Percentiles rank a stretch among this genome's conserved stretches.
Conservation (phyloP, 345 rosid genomes). For the Conringia planisiliqua region DNA sequence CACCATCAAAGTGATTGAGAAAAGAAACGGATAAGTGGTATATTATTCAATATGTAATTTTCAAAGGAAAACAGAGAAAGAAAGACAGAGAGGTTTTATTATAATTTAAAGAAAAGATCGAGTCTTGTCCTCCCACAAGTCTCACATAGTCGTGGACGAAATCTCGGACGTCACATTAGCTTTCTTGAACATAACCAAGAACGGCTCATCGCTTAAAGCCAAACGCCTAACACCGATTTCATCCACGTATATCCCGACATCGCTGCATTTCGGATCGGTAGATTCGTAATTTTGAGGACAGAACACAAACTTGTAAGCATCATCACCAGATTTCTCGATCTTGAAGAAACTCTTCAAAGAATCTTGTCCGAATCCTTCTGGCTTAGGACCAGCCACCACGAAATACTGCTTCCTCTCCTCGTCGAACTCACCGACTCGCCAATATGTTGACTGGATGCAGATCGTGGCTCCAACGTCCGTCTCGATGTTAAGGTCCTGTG, state of each 20-base stretch:
- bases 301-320: slow-evolving; percentile 53
- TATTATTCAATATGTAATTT: slow-evolving; percentile 1
- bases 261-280: slow-evolving; percentile 39
- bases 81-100: neutral
- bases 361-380: slow-evolving; percentile 36
- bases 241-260: slow-evolving; percentile 49
- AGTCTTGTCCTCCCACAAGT: neutral
- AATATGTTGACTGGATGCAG: slow-evolving; percentile 44
- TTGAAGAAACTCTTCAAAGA: slow-evolving; percentile 54
- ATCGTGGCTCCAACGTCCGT: slow-evolving; percentile 31
- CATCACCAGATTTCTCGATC: slow-evolving; percentile 41
- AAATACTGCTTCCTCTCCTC: slow-evolving; percentile 35
- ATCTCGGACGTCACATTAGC: slow-evolving; percentile 28
- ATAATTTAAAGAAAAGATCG: neutral
- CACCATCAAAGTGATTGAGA: neutral
- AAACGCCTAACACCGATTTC: slow-evolving; percentile 40
- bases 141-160: slow-evolving; percentile 22
- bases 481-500: slow-evolving; percentile 31
- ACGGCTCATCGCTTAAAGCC: slow-evolving; percentile 49
- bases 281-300: slow-evolving; percentile 44
- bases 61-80: neutral
- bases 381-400: slow-evolving; percentile 42
- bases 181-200: slow-evolving; percentile 54
- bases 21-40: neutral
- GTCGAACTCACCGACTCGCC: slow-evolving; percentile 46